Evolutionary conservation across 2,329 filamentous ascomycete genomes (phyloP).

Genomic region (Pseudogymnoascus sp.): DNA sequence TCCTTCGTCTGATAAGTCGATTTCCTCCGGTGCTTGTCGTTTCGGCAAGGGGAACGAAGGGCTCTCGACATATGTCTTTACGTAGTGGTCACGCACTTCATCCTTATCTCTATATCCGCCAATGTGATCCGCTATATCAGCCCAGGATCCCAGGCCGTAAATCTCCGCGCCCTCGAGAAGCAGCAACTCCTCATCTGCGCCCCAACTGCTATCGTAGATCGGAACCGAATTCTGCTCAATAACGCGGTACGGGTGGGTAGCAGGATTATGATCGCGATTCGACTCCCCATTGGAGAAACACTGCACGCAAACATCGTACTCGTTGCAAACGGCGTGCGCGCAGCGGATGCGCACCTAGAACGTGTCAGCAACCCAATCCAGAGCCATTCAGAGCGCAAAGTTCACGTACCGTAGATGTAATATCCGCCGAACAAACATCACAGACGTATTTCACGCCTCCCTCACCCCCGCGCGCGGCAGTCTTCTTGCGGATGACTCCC

Average conservation of each 20-base stretch:
- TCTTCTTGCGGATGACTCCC: constrained; percentile 96
- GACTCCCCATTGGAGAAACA: constrained; percentile 80
- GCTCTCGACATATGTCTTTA: constrained; percentile 78
- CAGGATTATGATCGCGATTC: constrained; percentile 77
- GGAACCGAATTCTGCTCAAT: constrained; percentile 98
- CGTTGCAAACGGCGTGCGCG: constrained; percentile 71
- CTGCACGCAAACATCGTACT: constrained; percentile 94
- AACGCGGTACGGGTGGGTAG: constrained; percentile 79
- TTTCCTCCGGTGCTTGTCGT: constrained; percentile 74
- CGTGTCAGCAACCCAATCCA: background rate
- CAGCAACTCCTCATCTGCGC: constrained; percentile 91
- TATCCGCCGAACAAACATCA: constrained; percentile 92
- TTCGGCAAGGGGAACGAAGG: constrained; percentile 70
- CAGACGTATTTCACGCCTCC: constrained; percentile 93
- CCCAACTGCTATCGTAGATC: constrained; percentile 92
- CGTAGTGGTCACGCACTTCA: constrained; percentile 91
- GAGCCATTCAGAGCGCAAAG: constrained; percentile 6
- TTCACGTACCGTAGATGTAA: constrained; percentile 79
- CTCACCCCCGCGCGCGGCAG: constrained; percentile 72
- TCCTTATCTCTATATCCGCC: constrained; percentile 91
- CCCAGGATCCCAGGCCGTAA: constrained; percentile 94
- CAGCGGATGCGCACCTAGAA: constrained; percentile 85
- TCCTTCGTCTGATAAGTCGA: constrained; percentile 66
- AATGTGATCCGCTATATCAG: constrained; percentile 95
- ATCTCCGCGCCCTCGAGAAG: constrained; percentile 90